Evolutionary conservation across 169 alveolate genomes (phyloP), one percentile per base, ranked within the genome.

Genomic region (Fabrea salina): DNA sequence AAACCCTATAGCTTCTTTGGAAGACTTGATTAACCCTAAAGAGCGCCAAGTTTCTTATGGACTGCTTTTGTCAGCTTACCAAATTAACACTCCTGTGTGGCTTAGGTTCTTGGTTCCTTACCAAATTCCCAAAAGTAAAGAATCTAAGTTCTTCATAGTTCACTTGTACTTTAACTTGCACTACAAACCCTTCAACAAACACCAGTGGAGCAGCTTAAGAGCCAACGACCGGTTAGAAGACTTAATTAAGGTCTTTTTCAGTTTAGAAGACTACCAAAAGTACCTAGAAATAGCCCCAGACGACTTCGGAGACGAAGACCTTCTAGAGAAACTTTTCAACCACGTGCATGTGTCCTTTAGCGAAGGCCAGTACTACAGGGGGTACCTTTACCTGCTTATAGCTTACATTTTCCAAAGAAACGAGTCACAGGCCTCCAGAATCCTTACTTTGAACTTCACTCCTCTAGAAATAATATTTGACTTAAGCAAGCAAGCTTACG

Each of bases 141-240:
- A 47, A 5, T 59, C 32, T 0, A 32, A 13, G 25, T 44, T 27
- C 4, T 25, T 22, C 16, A 66, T 47, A 22, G 79, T 70, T 0
- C 59, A 70, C 37, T 19, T 44, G 25, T 70, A 70, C 25, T 70
- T 70, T 70, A 70, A 70, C 25, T 4, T 47, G 67, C 79, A 70
- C 32, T 70, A 47, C n/a, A 27, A 32, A 5, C 22, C 27, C 13
- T 27, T 22, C 16, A 30, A 16, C 35, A 37, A 30, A 11, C 16
- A 35, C n/a, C n/a, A 16, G 13, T 6, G 22, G 2, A 70, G 50
- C 5, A 25, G 51, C 7, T 4, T 70, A 5, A 25, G 30, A 13
- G 51, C 35, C 25, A 0, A 32, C 4, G n/a, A 30, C 4, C 16
- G 19, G 7, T 50, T 70, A 43, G 79, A 70, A 70, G 79, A 70